Evolutionary conservation across 2,329 filamentous ascomycete genomes (phyloP).

Genomic region (Fusarium sp.): DNA sequence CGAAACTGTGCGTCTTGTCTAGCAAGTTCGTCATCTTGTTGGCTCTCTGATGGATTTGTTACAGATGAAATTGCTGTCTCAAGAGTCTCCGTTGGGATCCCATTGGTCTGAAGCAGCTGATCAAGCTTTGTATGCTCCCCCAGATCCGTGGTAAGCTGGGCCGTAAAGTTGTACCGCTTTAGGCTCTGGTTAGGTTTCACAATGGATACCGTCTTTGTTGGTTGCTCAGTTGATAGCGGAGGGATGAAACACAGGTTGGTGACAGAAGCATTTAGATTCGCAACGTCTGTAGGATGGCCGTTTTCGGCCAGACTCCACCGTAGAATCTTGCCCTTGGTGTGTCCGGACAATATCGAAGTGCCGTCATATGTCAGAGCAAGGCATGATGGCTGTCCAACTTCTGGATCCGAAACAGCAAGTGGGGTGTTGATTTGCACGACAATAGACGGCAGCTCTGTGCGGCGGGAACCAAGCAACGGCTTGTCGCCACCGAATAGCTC

Average conservation of each 20-base stretch:
- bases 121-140: slow-evolving; percentile 57
- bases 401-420: slow-evolving; percentile 68
- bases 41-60: slow-evolving; percentile 40
- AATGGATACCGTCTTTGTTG: slow-evolving; percentile 68
- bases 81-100: slow-evolving; percentile 60
- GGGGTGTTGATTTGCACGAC: slow-evolving; percentile 67
- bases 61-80: slow-evolving; percentile 64
- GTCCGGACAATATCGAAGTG: slow-evolving; percentile 82
- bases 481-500: slow-evolving; percentile 74
- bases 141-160: slow-evolving; percentile 67
- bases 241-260: slow-evolving; percentile 83
- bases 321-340: slow-evolving; percentile 81
- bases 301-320: slow-evolving; percentile 83
- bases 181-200: slow-evolving; percentile 83
- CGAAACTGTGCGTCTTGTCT: slow-evolving; percentile 60
- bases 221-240: slow-evolving; percentile 59
- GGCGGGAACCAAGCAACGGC: slow-evolving; percentile 65
- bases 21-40: slow-evolving; percentile 36
- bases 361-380: slow-evolving; percentile 85
- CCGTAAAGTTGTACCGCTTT: slow-evolving; percentile 72
- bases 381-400: slow-evolving; percentile 74
- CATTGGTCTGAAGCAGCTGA: slow-evolving; percentile 59
- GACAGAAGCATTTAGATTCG: slow-evolving; percentile 82
- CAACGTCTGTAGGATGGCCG: slow-evolving; percentile 73
- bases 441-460: slow-evolving; percentile 65